A percentile compares a stretch with the other conserved stretches of the same genome.
These are phyloP conservation scores for Rhytidhysteron rufulum DNA, from an alignment of 2,329 filamentous ascomycete species.

Conservation along the genomic window DNA sequence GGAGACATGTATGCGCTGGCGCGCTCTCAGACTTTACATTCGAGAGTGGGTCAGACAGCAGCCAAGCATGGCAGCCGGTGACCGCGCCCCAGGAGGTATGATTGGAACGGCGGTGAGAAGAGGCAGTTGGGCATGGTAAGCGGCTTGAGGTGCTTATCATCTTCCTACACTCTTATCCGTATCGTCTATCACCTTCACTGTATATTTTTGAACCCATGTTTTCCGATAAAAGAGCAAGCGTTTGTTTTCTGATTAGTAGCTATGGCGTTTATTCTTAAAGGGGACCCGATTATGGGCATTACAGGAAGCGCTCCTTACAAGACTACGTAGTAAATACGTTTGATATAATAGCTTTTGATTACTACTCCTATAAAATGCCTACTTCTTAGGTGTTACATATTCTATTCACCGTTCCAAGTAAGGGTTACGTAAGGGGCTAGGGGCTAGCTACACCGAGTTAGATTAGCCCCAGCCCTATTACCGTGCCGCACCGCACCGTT, in stretches of 20 bases:
- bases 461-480: too few species aligned
- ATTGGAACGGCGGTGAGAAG: slow-evolving; percentile 44
- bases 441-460: too few species aligned
- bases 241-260: not conserved
- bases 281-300: not conserved
- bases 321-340: too few species aligned
- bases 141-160: not conserved
- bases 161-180: not conserved
- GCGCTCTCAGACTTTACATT: slow-evolving; percentile 77
- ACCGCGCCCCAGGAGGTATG: slow-evolving; percentile 20
- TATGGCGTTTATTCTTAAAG: not conserved
- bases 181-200: not conserved
- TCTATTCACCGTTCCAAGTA: too few species aligned
- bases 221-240: too few species aligned
- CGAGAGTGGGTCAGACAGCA: slow-evolving; percentile 87
- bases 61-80: slow-evolving; percentile 57
- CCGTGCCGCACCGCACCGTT: too few species aligned
- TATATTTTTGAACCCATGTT: not conserved
- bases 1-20: slow-evolving; percentile 69
- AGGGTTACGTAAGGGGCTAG: too few species aligned
- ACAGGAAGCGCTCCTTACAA: not conserved
- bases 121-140: slow-evolving; percentile 45
- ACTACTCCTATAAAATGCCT: too few species aligned
- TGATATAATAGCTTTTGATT: too few species aligned
- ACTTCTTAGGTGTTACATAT: too few species aligned